Evolutionary conservation across 495 filamentous ascomycete genomes (phyloP).

Genomic region (Cryomyces antarcticus): DNA sequence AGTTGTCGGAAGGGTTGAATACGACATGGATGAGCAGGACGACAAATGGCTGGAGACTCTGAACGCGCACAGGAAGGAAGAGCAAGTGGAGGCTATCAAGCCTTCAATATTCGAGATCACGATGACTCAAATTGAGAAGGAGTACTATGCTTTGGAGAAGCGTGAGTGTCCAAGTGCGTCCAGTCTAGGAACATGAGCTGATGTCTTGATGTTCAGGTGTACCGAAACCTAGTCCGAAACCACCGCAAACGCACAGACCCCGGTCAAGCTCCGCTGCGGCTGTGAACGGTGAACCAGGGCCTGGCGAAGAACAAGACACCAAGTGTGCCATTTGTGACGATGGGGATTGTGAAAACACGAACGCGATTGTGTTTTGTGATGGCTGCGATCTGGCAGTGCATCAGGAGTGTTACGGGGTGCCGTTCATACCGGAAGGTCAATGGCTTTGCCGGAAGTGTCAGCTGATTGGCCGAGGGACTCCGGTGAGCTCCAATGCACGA

Average conservation of each 20-base stretch:
- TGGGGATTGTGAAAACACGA: conserved; percentile 97
- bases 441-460: conserved; percentile 97
- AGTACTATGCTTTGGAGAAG: conserved; percentile 93
- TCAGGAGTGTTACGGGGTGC: conserved; percentile 97
- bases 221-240: conserved; percentile 87
- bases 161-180: conserved; percentile 18
- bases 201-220: conserved; percentile 27
- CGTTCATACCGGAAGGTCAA: conserved; percentile 95
- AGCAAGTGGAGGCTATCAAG: conserved; percentile 61
- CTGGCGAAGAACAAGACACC: conserved; percentile 85
- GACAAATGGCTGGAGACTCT: conserved; percentile 82
- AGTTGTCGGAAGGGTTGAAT: conserved; percentile 65
- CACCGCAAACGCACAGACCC: conserved; percentile 75
- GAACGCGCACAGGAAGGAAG: conserved; percentile 51
- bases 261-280: conserved; percentile 81
- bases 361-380: conserved; percentile 98
- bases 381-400: conserved; percentile 95
- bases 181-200: neutral
- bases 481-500: conserved; percentile 30
- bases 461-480: conserved; percentile 72
- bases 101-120: conserved; percentile 90
- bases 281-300: conserved; percentile 68
- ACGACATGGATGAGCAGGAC: conserved; percentile 99
- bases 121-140: conserved; percentile 96
- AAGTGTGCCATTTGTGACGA: conserved; percentile 98